Evolutionary conservation across 371 early-diverging fungal species (phyloP).

Genomic region (Choanephora cucurbitarum): DNA sequence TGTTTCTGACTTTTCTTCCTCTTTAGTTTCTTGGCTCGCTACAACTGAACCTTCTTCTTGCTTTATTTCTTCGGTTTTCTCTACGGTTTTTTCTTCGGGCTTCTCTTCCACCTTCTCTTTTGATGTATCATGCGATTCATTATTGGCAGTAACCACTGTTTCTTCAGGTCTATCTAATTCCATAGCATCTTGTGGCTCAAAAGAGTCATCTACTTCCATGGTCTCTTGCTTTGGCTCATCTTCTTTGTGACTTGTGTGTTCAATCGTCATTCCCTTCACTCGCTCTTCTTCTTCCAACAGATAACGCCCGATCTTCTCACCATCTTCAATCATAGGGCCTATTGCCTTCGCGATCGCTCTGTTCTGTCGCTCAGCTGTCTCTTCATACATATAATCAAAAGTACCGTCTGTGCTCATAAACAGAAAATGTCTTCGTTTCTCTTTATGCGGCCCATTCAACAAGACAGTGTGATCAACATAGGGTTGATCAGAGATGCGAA

Average conservation of each 20-base stretch:
- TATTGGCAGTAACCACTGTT: too few species aligned
- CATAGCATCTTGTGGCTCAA: too few species aligned
- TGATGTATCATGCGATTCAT: not conserved
- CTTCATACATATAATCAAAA: constrained; percentile 57
- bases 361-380: constrained; percentile 51
- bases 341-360: constrained; percentile 45
- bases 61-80: too few species aligned
- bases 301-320: constrained; percentile 44
- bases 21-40: too few species aligned
- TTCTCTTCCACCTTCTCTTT: constrained; percentile 5
- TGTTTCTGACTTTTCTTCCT: too few species aligned
- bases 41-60: too few species aligned
- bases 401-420: constrained; percentile 55
- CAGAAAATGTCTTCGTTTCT: constrained; percentile 45
- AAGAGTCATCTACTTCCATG: not conserved
- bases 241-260: too few species aligned
- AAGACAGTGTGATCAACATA: constrained; percentile 22
- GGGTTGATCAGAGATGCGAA: constrained; percentile 40
- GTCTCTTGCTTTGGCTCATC: not conserved
- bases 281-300: constrained; percentile 43
- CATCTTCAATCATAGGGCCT: constrained; percentile 55
- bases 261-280: constrained; percentile 31
- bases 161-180: too few species aligned
- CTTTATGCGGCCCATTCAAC: constrained; percentile 28
- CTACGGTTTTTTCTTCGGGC: constrained; percentile 2